Percentiles rank a stretch among this genome's conserved stretches.
These are phyloP conservation scores for Mycena amicta DNA, from an alignment of 768 basidiomycete genomes.

Conservation along the genomic window DNA sequence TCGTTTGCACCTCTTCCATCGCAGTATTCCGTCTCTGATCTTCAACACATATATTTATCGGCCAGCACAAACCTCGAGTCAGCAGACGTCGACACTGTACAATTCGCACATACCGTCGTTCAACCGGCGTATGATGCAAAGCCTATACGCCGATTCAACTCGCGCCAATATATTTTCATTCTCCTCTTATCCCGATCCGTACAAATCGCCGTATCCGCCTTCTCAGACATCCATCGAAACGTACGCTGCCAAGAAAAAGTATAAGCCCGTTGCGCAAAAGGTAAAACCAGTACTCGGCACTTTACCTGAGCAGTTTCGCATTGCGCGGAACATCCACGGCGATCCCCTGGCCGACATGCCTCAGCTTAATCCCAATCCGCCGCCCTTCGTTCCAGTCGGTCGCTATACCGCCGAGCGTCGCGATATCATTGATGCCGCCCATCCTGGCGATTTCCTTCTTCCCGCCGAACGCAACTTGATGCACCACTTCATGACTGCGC, in stretches of 20 bases:
- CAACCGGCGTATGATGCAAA: not conserved
- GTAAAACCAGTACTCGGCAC: conserved; percentile 15
- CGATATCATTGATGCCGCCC: conserved; percentile 1
- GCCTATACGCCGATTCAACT: not conserved
- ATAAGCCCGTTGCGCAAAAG: conserved; percentile 24
- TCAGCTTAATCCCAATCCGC: conserved; percentile 3
- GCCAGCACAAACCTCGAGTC: not conserved
- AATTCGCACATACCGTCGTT: not conserved
- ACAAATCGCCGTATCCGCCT: not conserved
- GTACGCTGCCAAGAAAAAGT: conserved; percentile 15
- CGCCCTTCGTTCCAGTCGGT: not conserved
- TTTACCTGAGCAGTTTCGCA: conserved; percentile 20
- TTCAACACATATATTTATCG: not conserved
- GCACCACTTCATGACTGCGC: conserved; percentile 9
- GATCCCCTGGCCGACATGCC: conserved; percentile 15
- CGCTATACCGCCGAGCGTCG: conserved; percentile 7
- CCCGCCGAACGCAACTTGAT: conserved; percentile 15
- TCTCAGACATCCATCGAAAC: not conserved
- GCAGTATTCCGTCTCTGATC: not conserved
- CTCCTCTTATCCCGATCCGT: not conserved
- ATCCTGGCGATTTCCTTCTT: conserved; percentile 14
- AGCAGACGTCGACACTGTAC: not conserved
- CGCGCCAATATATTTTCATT: not conserved
- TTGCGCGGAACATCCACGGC: conserved; percentile 13
- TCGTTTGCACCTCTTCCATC: not conserved